phyloP scores from a whole-genome alignment of 352 stramenopile genomes.

The Pythium phragmitis region DNA sequence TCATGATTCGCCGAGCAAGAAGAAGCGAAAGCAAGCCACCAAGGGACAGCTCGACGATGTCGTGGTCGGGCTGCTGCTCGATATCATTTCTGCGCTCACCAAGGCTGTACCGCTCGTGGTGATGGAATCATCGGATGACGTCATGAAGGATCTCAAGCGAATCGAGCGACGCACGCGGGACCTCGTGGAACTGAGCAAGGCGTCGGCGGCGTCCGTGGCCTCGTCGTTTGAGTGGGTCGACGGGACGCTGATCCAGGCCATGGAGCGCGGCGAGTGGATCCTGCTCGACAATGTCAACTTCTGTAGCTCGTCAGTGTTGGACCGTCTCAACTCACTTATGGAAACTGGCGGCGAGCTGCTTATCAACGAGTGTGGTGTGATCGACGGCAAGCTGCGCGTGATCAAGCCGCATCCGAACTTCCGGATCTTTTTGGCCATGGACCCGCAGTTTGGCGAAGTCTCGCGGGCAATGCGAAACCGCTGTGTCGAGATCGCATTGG shows the following conservation, averaged over 20 bases:
- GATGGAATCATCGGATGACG: neutral
- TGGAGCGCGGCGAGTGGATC: conserved; percentile 98
- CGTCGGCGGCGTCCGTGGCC: conserved; percentile 53
- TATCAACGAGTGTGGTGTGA: conserved; percentile 97
- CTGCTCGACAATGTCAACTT: conserved; percentile 99
- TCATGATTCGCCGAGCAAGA: conserved; percentile 11
- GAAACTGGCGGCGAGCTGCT: conserved; percentile 97
- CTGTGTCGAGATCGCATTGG: conserved; percentile 95
- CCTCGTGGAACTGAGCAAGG: conserved; percentile 62
- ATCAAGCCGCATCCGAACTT: conserved; percentile 98
- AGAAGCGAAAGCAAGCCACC: conserved; percentile 46
- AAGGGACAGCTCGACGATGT: conserved; percentile 70
- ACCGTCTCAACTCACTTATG: conserved; percentile 99
- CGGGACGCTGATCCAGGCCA: conserved; percentile 96
- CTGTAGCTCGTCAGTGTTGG: conserved; percentile 98
- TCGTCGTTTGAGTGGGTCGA: conserved; percentile 98
- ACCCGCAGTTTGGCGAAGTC: conserved; percentile 95
- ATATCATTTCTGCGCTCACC: conserved; percentile 41
- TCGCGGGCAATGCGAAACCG: conserved; percentile 99
- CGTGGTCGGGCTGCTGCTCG: conserved; percentile 53
- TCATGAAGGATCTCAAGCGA: conserved; percentile 3
- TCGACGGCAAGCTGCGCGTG: conserved; percentile 89
- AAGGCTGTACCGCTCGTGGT: conserved; percentile 27
- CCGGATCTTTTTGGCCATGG: conserved; percentile 98
- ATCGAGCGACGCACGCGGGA: conserved; percentile 16